Percentiles rank a stretch among this genome's conserved stretches.
Conservation (phyloP, 257 asterid species). For the Prunella vulgaris region DNA sequence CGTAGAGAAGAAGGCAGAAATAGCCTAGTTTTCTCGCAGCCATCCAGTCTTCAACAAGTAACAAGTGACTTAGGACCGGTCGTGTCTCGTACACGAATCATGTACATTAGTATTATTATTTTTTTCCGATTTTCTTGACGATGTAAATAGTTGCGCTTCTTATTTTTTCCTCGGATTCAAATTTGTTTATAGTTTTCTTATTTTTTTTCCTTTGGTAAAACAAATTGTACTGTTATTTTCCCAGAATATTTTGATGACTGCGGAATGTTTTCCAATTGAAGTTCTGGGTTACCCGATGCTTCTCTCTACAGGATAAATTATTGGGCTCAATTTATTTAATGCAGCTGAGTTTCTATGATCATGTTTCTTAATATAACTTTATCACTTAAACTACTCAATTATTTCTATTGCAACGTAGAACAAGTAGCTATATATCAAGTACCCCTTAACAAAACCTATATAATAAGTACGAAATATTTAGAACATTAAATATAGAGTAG, state of each 20-base stretch:
- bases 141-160: constrained; percentile 18
- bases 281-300: background rate
- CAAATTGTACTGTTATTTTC: background rate
- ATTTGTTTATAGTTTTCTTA: background rate
- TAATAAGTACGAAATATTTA: too few relatives aligned
- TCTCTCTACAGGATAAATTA: background rate
- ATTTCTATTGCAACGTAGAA: background rate
- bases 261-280: background rate
- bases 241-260: background rate
- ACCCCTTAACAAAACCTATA: too few relatives aligned
- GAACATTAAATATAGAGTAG: too few relatives aligned
- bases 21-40: constrained; percentile 17
- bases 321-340: background rate
- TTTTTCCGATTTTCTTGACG: background rate
- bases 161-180: constrained; percentile 4
- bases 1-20: constrained; percentile 35
- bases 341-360: background rate
- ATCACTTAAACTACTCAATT: background rate
- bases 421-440: background rate
- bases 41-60: background rate
- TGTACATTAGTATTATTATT: constrained; percentile 24
- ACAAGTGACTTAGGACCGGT: background rate
- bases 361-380: background rate
- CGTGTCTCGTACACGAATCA: background rate
- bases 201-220: background rate